A percentile compares a stretch with the other conserved stretches of the same genome.
Evolutionary conservation across 2,329 filamentous ascomycete genomes (phyloP).

Genomic region (Amauroascus verrucosus): DNA sequence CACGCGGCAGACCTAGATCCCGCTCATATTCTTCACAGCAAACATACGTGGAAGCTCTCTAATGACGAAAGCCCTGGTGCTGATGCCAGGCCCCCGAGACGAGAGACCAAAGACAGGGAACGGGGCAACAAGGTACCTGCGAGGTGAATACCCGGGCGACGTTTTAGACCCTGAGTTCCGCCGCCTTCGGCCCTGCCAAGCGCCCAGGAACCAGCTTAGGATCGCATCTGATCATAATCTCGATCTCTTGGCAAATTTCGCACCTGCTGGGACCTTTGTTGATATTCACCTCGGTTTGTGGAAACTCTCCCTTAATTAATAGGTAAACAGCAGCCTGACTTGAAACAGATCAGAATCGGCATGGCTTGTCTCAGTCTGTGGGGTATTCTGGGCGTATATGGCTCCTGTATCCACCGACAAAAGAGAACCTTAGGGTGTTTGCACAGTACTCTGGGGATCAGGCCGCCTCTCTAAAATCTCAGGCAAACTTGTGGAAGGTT

Average conservation of each 20-base stretch:
- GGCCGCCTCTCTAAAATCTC: constrained; percentile 10
- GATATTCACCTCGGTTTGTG: background rate
- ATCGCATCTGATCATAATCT: background rate
- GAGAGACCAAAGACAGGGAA: too few relatives aligned
- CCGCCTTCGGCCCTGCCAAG: background rate
- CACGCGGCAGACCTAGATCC: too few relatives aligned
- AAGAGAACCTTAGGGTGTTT: constrained; percentile 7
- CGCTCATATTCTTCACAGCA: too few relatives aligned
- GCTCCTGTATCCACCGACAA: constrained; percentile 3
- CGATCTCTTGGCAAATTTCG: background rate
- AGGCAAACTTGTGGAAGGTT: background rate
- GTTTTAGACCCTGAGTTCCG: too few relatives aligned
- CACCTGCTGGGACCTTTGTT: background rate
- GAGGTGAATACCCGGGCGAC: too few relatives aligned
- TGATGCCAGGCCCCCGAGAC: too few relatives aligned
- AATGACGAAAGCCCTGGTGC: too few relatives aligned
- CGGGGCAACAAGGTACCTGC: too few relatives aligned
- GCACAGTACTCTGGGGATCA: background rate
- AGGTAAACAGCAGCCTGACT: background rate
- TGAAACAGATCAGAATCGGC: background rate
- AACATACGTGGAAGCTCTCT: too few relatives aligned
- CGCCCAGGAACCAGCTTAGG: background rate
- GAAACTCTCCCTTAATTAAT: background rate
- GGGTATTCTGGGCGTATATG: background rate
- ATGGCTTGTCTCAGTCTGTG: constrained; percentile 1